Percentiles rank a stretch among this genome's conserved stretches.
Evolutionary conservation across 139 green algal genomes (phyloP).

Genomic region (Chlamydomonas applanata): DNA sequence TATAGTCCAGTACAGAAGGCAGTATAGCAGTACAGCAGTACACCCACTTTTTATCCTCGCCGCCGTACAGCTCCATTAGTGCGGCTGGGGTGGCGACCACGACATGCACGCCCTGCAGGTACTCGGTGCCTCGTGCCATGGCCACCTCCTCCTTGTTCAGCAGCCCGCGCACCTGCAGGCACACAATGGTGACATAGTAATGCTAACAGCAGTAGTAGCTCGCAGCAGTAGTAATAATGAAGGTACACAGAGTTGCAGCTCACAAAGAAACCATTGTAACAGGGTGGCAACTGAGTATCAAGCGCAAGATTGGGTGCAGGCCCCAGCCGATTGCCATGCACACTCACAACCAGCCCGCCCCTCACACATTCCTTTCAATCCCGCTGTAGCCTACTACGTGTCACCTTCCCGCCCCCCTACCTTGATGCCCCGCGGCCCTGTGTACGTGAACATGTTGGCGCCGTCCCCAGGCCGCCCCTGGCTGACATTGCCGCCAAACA

Average conservation of each 20-base stretch:
- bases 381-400: background rate
- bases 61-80: slow-evolving; percentile 21
- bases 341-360: background rate
- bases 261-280: background rate
- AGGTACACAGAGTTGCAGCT: background rate
- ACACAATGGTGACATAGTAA: too few species aligned
- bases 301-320: too few species aligned
- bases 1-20: too few species aligned
- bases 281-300: background rate
- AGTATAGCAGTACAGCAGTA: too few species aligned
- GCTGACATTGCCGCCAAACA: slow-evolving; percentile 75
- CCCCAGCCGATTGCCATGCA: too few species aligned
- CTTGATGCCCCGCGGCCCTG: slow-evolving; percentile 69
- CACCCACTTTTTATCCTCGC: slow-evolving; percentile 1
- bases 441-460: slow-evolving; percentile 85
- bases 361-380: background rate
- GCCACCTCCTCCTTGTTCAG: slow-evolving; percentile 76
- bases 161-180: slow-evolving; percentile 67
- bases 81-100: slow-evolving; percentile 70
- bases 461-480: slow-evolving; percentile 57
- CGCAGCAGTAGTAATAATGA: too few species aligned
- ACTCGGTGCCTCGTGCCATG: slow-evolving; percentile 40
- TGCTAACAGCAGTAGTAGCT: too few species aligned
- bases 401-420: slow-evolving; percentile 23
- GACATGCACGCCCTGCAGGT: slow-evolving; percentile 62